Evolutionary conservation across 2,329 filamentous ascomycete species (phyloP), one percentile per base, ranked within the genome.

Genomic region (Cercospora sp.): DNA sequence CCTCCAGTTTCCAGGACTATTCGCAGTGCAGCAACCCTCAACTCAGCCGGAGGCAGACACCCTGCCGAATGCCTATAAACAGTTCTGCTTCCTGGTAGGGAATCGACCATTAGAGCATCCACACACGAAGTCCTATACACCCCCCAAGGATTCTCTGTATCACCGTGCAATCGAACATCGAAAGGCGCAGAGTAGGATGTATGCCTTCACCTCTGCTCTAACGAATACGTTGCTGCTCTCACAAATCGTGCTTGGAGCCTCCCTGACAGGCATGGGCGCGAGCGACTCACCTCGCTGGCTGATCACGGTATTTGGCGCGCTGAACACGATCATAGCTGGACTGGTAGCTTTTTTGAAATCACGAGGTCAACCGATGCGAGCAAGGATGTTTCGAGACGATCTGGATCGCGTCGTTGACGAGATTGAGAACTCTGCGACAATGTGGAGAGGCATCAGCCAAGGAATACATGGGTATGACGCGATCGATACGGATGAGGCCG

Each of bases 401-500:
- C 74, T 81, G 2, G 79, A 80, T 24, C 74, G 80, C 12, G 78
- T 78, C 2, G 79, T 81, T 1, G 79, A 81, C 53, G 80, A 81
- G 74, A 81, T 81, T 65, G 79, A 81, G 69, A 80, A 80, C 55
- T 79, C 76, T 2, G 79, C 79, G 13, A 74, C 78, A 18, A 81
- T 81, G 79, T 81, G 81, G 81, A 72, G 80, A 32, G 82, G 81
- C 16, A 83, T 83, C 37, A 76, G 76, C 37, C 76, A 76, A n/a
- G 76, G 76, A 2, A 75, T 80, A 10, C 81, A 83, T 65, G 82
- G 82, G 10, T 83, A 83, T 70, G 80, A 82, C 66, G 81, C 82
- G 45, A 81, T 83, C 51, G 81, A 82, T 62, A 81, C 79, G 2
- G 81, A 82, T 37, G 79, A 81, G 26, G 69, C 73, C 5, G 80